Evolutionary conservation across 176 grass and related monocot species (phyloP).

Genomic region (Tuctoria greenei): DNA sequence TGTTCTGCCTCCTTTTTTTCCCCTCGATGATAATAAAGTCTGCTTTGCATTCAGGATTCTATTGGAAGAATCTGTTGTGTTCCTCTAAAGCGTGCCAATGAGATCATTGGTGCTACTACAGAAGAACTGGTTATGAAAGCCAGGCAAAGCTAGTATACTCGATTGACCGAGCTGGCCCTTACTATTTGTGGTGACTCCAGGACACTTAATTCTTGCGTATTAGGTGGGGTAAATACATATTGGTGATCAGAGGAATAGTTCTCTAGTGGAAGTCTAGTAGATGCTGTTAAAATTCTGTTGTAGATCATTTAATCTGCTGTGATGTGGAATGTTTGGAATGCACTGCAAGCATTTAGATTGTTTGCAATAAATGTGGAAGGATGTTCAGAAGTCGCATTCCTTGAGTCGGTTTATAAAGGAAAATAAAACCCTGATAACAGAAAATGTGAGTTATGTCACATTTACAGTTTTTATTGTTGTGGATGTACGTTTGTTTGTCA

Average conservation of each 20-base stretch:
- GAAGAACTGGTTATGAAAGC: conserved; percentile 89
- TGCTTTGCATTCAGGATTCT: conserved; percentile 59
- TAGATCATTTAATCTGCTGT: conserved; percentile 10
- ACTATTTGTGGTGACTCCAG: not conserved
- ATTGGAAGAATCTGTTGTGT: conserved; percentile 81
- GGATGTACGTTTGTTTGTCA: too few species aligned
- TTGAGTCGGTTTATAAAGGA: not conserved
- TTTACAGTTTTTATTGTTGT: too few species aligned
- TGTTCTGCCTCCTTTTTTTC: not conserved
- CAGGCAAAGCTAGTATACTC: conserved; percentile 42
- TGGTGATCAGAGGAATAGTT: conserved; percentile 16
- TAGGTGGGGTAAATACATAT: conserved; percentile 21
- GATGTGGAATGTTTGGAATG: not conserved
- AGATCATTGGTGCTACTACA: conserved; percentile 78
- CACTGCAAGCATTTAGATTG: conserved; percentile 22
- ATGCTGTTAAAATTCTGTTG: conserved; percentile 1
- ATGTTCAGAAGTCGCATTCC: not conserved
- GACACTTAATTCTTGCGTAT: not conserved
- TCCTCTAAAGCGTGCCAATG: conserved; percentile 78
- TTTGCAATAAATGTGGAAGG: not conserved
- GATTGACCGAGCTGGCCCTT: conserved; percentile 29
- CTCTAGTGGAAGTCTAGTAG: not conserved
- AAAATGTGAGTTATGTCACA: too few species aligned
- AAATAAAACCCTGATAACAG: not conserved
- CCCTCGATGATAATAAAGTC: not conserved